Conservation (phyloP, 2,329 filamentous ascomycete genomes). For the Calonectria pseudoreteaudii region DNA sequence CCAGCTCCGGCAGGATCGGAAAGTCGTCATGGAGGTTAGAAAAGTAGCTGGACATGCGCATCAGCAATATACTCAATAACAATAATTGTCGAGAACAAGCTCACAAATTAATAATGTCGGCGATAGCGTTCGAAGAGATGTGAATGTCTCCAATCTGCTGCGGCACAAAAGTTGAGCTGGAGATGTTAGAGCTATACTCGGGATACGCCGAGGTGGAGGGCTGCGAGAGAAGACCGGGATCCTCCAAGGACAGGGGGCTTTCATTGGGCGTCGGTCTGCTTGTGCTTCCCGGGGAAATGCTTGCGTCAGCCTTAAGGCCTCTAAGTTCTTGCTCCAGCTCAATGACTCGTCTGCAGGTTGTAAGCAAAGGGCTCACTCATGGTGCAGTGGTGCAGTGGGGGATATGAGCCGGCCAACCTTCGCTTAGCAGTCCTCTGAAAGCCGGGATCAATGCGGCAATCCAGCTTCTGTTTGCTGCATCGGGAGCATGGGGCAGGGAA, state of each 20-base stretch:
- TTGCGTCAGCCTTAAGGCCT: not conserved
- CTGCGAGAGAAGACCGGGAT: not conserved
- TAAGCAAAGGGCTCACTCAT: not conserved
- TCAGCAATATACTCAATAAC: not conserved
- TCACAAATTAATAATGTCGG: conserved; percentile 3
- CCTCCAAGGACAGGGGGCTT: not conserved
- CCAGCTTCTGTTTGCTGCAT: conserved; percentile 3
- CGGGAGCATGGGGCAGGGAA: conserved; percentile 9
- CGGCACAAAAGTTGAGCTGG: not conserved
- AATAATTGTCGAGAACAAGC: too few relatives aligned
- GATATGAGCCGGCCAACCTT: not conserved
- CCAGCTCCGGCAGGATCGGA: not conserved
- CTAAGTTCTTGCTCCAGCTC: not conserved
- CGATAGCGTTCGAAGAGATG: not conserved
- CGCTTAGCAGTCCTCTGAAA: conserved; percentile 12
- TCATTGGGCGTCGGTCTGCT: not conserved
- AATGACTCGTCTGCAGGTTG: not conserved
- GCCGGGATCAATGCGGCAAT: conserved; percentile 6
- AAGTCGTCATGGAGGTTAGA: not conserved
- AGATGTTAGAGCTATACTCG: conserved; percentile 3
- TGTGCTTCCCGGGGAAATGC: not conserved
- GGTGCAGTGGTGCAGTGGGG: not conserved
- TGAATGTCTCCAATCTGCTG: conserved; percentile 10
- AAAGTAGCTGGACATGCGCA: not conserved
- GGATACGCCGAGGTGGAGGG: not conserved